Percentiles rank a stretch among this genome's conserved stretches.
Conservation (phyloP, 805 yeast genomes). For the Hanseniaspora singularis region DNA sequence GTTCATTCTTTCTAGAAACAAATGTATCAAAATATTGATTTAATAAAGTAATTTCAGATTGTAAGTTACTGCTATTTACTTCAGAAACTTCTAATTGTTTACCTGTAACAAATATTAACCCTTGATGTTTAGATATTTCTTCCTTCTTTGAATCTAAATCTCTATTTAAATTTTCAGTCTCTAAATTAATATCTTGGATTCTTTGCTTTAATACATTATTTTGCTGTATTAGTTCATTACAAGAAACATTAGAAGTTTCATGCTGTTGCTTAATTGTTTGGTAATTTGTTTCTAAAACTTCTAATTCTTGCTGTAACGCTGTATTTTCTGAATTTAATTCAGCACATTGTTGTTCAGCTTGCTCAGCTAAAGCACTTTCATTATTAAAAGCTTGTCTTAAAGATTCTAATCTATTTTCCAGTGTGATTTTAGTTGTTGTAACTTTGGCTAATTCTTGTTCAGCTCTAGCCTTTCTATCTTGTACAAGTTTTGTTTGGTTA, state of each 20-base stretch:
- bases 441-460: slow-evolving; percentile 66
- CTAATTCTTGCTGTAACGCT: slow-evolving; percentile 55
- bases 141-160: slow-evolving; percentile 41
- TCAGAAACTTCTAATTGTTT: slow-evolving; percentile 61
- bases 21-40: slow-evolving; percentile 25
- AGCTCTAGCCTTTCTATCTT: slow-evolving; percentile 60
- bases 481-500: slow-evolving; percentile 56
- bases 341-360: slow-evolving; percentile 52
- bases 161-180: slow-evolving; percentile 45
- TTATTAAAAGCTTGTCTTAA: slow-evolving; percentile 62
- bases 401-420: slow-evolving; percentile 55
- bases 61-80: slow-evolving; percentile 35
- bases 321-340: slow-evolving; percentile 56
- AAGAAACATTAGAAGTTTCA: slow-evolving; percentile 27
- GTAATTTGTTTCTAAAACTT: slow-evolving; percentile 65
- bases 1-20: slow-evolving; percentile 27
- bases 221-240: slow-evolving; percentile 46
- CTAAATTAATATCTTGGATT: slow-evolving; percentile 54
- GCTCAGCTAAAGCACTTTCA: slow-evolving; percentile 64
- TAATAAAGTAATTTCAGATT: slow-evolving; percentile 32
- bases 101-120: slow-evolving; percentile 50
- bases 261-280: slow-evolving; percentile 47
- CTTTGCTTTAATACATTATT: slow-evolving; percentile 56
- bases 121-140: slow-evolving; percentile 50
- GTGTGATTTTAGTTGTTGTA: slow-evolving; percentile 53